Percentiles rank a stretch among this genome's conserved stretches.
Evolutionary conservation across 108 stramenopile genomes (phyloP).

Genomic region (Nitzschia sp.): DNA sequence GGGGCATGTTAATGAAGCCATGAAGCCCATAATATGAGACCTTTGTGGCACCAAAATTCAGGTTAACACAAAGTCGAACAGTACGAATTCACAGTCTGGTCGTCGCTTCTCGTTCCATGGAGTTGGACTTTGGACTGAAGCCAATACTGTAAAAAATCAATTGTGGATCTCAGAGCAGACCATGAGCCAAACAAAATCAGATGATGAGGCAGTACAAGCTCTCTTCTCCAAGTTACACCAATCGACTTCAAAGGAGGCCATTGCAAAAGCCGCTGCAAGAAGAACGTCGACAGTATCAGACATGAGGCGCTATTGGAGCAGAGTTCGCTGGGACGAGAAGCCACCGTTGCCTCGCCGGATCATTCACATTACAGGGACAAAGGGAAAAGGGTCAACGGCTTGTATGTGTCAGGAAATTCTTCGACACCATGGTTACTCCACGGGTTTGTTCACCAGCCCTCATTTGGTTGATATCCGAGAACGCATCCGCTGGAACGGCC

Average conservation of each 20-base stretch:
- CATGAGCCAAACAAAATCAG: no score
- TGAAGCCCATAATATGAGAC: no score
- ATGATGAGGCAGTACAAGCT: slow-evolving; percentile 55
- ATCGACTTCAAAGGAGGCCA: slow-evolving; percentile 44
- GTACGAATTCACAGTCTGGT: no score
- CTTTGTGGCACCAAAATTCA: no score
- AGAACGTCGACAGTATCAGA: slow-evolving; percentile 57
- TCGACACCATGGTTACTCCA: slow-evolving; percentile 54
- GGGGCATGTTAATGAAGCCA: no score
- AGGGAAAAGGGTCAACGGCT: slow-evolving; percentile 94
- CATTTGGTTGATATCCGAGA: slow-evolving; percentile 86
- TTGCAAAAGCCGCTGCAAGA: slow-evolving; percentile 45
- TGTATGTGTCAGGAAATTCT: slow-evolving; percentile 75
- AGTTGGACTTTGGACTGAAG: no score
- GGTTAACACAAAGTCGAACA: no score
- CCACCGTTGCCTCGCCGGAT: slow-evolving; percentile 21
- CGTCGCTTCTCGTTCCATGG: no score
- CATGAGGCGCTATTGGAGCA: slow-evolving; percentile 62
- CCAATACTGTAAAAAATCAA: no score
- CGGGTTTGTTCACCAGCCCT: slow-evolving; percentile 90
- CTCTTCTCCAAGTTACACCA: slow-evolving; percentile 69
- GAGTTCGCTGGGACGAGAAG: slow-evolving; percentile 19
- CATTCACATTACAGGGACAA: slow-evolving; percentile 92
- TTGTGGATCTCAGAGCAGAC: no score
- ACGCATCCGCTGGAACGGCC: slow-evolving; percentile 82